These are phyloP conservation scores for Sordaria brevicollis DNA, from an alignment of 495 filamentous ascomycete species.

Conservation along the genomic window DNA sequence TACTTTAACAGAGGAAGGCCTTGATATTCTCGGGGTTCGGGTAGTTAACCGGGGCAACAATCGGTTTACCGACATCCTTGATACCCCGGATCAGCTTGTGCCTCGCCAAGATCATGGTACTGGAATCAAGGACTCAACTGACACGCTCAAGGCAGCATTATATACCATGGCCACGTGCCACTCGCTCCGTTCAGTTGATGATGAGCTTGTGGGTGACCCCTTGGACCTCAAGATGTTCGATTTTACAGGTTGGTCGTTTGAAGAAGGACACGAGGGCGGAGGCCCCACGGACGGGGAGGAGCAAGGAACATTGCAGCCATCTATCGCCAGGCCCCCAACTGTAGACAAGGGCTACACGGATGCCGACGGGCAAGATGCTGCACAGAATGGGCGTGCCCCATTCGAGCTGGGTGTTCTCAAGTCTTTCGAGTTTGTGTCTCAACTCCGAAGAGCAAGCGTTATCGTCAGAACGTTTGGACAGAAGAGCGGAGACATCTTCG, in stretches of 20 bases:
- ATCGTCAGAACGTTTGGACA: conserved; percentile 79
- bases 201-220: conserved; percentile 84
- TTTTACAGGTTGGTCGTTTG: conserved; percentile 87
- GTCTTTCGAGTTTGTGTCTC: conserved; percentile 91
- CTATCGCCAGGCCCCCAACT: conserved; percentile 75
- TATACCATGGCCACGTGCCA: conserved; percentile 98
- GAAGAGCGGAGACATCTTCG: conserved; percentile 69
- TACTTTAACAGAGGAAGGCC: conserved; percentile 91
- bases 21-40: conserved; percentile 86
- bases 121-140: conserved; percentile 47
- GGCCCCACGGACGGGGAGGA: conserved; percentile 51
- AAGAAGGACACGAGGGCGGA: conserved; percentile 64
- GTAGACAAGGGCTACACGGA: conserved; percentile 28
- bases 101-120: conserved; percentile 42
- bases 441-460: conserved; percentile 89
- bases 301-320: conserved; percentile 59
- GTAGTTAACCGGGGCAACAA: conserved; percentile 55
- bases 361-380: background rate
- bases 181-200: conserved; percentile 76
- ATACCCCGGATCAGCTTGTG: conserved; percentile 41
- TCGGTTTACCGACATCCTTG: conserved; percentile 38
- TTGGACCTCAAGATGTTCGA: conserved; percentile 98
- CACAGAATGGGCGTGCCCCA: conserved; percentile 13
- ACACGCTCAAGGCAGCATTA: conserved; percentile 58
- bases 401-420: conserved; percentile 82